Conservation (phyloP, 257 asterid genomes). For the Asclepias syriaca region DNA sequence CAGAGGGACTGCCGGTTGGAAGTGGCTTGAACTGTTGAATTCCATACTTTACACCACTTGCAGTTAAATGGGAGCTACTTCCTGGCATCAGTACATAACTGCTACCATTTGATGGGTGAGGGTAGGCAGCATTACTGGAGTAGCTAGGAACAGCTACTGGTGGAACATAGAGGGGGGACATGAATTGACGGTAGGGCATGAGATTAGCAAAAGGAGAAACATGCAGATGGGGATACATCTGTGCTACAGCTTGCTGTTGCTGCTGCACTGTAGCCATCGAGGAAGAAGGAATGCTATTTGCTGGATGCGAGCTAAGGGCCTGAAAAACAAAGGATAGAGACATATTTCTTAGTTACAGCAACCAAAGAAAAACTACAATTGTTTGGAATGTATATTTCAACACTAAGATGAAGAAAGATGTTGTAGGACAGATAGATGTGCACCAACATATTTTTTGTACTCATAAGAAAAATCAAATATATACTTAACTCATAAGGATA, state of each 20-base stretch:
- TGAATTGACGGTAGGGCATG: constrained; percentile 85
- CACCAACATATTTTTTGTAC: background rate
- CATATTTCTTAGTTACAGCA: background rate
- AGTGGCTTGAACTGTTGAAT: constrained; percentile 85
- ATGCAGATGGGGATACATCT: constrained; percentile 92
- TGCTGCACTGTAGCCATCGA: constrained; percentile 67
- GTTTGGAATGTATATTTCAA: background rate
- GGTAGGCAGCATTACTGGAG: constrained; percentile 75
- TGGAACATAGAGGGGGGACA: constrained; percentile 80
- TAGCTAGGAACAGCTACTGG: constrained; percentile 87
- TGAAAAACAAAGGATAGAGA: constrained; percentile 25
- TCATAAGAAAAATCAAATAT: background rate
- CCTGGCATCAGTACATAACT: constrained; percentile 87
- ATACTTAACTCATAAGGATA: background rate
- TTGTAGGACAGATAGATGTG: background rate
- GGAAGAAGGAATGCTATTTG: constrained; percentile 46
- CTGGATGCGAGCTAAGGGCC: constrained; percentile 51
- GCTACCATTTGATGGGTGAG: constrained; percentile 90
- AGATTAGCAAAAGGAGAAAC: constrained; percentile 71
- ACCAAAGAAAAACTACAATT: background rate
- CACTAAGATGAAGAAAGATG: background rate
- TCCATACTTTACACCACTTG: constrained; percentile 72
- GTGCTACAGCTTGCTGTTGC: constrained; percentile 66
- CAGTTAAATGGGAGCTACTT: constrained; percentile 59
- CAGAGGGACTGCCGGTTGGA: constrained; percentile 64